A percentile compares a stretch with the other conserved stretches of the same genome.
Conservation (phyloP, 2,329 filamentous ascomycete genomes). For the Podosphaera leucotricha region DNA sequence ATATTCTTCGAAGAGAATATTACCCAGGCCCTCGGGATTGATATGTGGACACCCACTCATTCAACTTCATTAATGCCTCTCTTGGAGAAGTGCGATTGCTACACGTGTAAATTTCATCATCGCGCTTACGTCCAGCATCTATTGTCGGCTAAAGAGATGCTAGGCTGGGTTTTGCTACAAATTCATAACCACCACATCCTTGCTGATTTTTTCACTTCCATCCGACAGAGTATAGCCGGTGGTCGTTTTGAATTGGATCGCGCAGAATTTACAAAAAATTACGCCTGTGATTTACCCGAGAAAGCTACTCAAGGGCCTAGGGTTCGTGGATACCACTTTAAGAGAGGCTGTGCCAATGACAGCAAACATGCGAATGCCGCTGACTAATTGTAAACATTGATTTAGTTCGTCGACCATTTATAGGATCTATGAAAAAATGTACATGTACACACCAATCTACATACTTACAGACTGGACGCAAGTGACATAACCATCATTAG, state of each 20-base stretch:
- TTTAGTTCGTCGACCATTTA: no score
- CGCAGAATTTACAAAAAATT: slow-evolving; percentile 24
- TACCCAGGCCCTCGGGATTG: slow-evolving; percentile 37
- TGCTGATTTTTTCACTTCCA: slow-evolving; percentile 44
- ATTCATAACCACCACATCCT: slow-evolving; percentile 69
- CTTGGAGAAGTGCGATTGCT: slow-evolving; percentile 44
- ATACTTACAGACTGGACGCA: no score
- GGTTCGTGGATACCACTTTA: slow-evolving; percentile 62
- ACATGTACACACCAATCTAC: no score
- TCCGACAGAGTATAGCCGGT: slow-evolving; percentile 38
- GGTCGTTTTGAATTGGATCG: slow-evolving; percentile 32
- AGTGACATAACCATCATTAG: no score
- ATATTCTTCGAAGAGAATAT: slow-evolving; percentile 1
- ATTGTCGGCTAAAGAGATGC: slow-evolving; percentile 80
- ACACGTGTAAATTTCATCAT: slow-evolving; percentile 65
- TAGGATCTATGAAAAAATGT: no score
- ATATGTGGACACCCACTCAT: slow-evolving; percentile 51
- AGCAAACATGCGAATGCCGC: no score
- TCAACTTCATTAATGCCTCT: slow-evolving; percentile 40
- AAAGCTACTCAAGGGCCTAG: slow-evolving; percentile 59
- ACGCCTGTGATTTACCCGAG: slow-evolving; percentile 47
- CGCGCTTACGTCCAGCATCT: slow-evolving; percentile 74
- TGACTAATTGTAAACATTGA: no score
- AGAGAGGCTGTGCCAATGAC: no score
- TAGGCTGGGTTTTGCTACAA: slow-evolving; percentile 81